Evolutionary conservation across 164 flowering plant genomes (phyloP).

Genomic region (Taxillus chinensis): DNA sequence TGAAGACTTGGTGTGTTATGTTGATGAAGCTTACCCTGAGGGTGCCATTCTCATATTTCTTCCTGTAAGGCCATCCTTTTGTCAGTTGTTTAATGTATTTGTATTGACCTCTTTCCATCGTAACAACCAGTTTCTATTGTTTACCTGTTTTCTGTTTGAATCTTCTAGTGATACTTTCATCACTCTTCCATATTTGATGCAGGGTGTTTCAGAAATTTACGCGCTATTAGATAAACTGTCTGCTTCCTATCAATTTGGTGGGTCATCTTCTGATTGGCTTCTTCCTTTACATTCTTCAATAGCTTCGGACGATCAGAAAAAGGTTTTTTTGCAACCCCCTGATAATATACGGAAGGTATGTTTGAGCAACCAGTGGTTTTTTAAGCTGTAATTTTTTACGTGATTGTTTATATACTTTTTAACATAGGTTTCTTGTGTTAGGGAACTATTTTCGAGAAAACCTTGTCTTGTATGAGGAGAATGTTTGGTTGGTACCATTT

Average conservation of each 20-base stretch:
- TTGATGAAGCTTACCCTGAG: slow-evolving; percentile 63
- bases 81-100: neutral
- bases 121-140: no score
- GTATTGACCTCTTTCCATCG: no score
- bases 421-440: no score
- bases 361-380: neutral
- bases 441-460: no score
- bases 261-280: slow-evolving; percentile 72
- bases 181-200: slow-evolving; percentile 3
- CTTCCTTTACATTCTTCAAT: slow-evolving; percentile 85
- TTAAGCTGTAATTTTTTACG: no score
- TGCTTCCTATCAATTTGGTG: slow-evolving; percentile 75
- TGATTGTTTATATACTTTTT: no score
- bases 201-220: slow-evolving; percentile 84
- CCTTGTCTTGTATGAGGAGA: no score
- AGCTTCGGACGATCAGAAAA: slow-evolving; percentile 66
- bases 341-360: slow-evolving; percentile 66
- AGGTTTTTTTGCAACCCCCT: slow-evolving; percentile 66
- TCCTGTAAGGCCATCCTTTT: slow-evolving; percentile 44
- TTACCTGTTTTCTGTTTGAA: neutral
- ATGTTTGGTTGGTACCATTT: no score
- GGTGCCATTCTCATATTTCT: slow-evolving; percentile 84
- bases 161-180: slow-evolving; percentile 2
- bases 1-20: slow-evolving; percentile 67
- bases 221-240: slow-evolving; percentile 51